A percentile compares a stretch with the other conserved stretches of the same genome.
Conservation (phyloP, 257 asterid species). For the Leonotis leonurus region DNA sequence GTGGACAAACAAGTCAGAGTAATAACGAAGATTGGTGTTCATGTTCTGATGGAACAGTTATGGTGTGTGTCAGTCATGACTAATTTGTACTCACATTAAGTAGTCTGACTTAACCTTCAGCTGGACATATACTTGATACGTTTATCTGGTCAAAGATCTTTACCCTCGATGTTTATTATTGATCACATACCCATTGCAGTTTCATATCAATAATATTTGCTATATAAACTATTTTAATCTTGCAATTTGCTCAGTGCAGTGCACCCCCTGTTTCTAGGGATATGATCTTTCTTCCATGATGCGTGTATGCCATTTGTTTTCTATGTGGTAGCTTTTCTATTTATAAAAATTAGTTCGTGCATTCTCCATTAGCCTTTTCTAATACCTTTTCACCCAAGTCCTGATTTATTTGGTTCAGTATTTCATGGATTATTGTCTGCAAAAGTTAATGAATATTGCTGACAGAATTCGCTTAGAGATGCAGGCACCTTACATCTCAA, state of each 20-base stretch:
- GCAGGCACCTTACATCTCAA: slow-evolving; percentile 92
- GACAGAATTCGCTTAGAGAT: slow-evolving; percentile 82
- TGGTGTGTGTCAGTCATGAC: not conserved
- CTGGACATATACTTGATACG: not conserved
- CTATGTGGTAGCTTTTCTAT: not conserved
- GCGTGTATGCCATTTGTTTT: not conserved
- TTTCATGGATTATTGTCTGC: slow-evolving; percentile 96
- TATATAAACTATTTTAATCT: not conserved
- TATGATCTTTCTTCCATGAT: not conserved
- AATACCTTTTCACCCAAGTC: slow-evolving; percentile 6
- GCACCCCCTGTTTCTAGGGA: not conserved
- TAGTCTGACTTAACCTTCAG: not conserved
- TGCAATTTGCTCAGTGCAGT: not conserved
- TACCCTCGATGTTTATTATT: not conserved
- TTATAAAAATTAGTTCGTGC: not conserved
- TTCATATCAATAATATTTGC: not conserved
- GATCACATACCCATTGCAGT: not conserved
- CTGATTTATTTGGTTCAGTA: slow-evolving; percentile 42
- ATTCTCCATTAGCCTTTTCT: not conserved
- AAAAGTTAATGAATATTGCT: slow-evolving; percentile 58
- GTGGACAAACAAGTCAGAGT: too few relatives aligned
- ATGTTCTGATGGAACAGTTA: too few relatives aligned
- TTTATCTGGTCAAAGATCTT: not conserved
- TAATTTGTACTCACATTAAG: not conserved
- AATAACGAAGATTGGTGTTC: too few relatives aligned